Percentiles rank a stretch among this genome's conserved stretches.
phyloP scores from a whole-genome alignment of 2,329 filamentous ascomycete genomes.

The Penicillium paneum region DNA sequence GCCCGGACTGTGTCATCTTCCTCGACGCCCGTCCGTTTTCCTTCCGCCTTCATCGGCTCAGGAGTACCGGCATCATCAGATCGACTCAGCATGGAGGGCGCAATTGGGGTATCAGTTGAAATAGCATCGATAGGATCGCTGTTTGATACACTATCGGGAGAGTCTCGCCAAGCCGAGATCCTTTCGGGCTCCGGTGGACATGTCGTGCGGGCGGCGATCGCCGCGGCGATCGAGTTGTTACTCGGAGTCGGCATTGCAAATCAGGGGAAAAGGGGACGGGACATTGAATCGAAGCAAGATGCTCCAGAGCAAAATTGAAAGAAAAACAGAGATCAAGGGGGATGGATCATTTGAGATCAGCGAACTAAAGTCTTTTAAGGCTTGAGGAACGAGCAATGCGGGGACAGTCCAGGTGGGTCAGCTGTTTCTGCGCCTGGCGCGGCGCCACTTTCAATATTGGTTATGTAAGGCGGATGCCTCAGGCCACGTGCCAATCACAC shows the following conservation, averaged over 20 bases:
- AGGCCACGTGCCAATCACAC: not conserved
- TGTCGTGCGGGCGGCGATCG: slow-evolving; percentile 42
- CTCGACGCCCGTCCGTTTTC: slow-evolving; percentile 26
- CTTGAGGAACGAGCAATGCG: slow-evolving; percentile 31
- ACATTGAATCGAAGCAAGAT: slow-evolving; percentile 33
- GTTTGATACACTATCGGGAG: slow-evolving; percentile 25
- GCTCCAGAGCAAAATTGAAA: slow-evolving; percentile 11
- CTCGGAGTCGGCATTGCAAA: slow-evolving; percentile 51
- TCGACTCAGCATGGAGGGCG: slow-evolving; percentile 27
- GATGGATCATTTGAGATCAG: slow-evolving; percentile 17
- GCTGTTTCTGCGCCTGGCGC: slow-evolving; percentile 12
- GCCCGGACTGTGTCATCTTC: slow-evolving; percentile 37
- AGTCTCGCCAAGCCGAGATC: slow-evolving; percentile 32
- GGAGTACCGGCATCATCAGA: slow-evolving; percentile 28
- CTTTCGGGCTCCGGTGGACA: slow-evolving; percentile 50
- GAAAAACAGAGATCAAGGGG: slow-evolving; percentile 19
- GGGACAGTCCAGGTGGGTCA: slow-evolving; percentile 11
- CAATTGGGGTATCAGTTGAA: slow-evolving; percentile 23
- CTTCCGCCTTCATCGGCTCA: slow-evolving; percentile 28
- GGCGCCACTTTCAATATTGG: slow-evolving; percentile 7
- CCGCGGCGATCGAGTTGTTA: slow-evolving; percentile 45
- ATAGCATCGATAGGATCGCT: slow-evolving; percentile 28
- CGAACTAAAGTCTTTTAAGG: slow-evolving; percentile 10
- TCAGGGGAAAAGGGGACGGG: slow-evolving; percentile 30
- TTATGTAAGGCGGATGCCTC: not conserved